These are phyloP conservation scores for Geotrichum australiense DNA, from an alignment of 1,139 yeast species.

Conservation along the genomic window DNA sequence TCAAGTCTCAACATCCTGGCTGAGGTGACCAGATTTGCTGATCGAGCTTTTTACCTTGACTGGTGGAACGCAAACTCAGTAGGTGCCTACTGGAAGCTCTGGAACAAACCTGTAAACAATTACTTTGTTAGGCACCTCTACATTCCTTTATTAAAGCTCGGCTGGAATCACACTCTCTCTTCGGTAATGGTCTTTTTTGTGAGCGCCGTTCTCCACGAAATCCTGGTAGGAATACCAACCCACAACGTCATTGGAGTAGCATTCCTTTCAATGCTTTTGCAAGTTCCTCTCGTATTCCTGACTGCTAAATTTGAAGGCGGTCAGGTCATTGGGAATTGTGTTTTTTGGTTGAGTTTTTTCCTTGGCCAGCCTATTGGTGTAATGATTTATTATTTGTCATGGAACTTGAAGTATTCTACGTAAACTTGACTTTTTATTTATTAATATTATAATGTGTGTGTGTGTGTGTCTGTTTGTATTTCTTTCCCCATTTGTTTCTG, in stretches of 20 bases:
- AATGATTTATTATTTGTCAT: constrained; percentile 39
- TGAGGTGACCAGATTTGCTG: constrained; percentile 55
- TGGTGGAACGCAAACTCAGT: constrained; percentile 73
- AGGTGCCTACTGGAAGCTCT: constrained; percentile 56
- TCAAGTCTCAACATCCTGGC: constrained; percentile 50
- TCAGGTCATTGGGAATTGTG: constrained; percentile 38
- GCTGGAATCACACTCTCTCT: constrained; percentile 30
- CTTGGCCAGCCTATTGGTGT: constrained; percentile 43
- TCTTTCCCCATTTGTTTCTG: not conserved
- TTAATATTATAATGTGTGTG: not conserved
- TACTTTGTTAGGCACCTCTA: constrained; percentile 59
- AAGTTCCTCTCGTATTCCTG: constrained; percentile 37
- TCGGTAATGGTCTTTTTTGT: constrained; percentile 36
- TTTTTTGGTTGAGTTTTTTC: constrained; percentile 41
- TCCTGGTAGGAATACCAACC: constrained; percentile 45
- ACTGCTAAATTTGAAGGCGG: constrained; percentile 38
- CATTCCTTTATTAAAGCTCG: constrained; percentile 36
- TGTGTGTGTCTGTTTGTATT: not conserved
- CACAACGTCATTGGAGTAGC: constrained; percentile 42
- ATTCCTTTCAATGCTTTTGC: constrained; percentile 39
- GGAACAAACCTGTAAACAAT: constrained; percentile 63
- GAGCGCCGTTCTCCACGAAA: constrained; percentile 41
- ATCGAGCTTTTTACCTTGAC: constrained; percentile 63
- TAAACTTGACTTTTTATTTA: not conserved
- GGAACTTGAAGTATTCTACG: constrained; percentile 34